A percentile compares a stretch with the other conserved stretches of the same genome.
These are phyloP conservation scores for Cyclotella distinguenda DNA, from an alignment of 108 stramenopile species.

Conservation along the genomic window DNA sequence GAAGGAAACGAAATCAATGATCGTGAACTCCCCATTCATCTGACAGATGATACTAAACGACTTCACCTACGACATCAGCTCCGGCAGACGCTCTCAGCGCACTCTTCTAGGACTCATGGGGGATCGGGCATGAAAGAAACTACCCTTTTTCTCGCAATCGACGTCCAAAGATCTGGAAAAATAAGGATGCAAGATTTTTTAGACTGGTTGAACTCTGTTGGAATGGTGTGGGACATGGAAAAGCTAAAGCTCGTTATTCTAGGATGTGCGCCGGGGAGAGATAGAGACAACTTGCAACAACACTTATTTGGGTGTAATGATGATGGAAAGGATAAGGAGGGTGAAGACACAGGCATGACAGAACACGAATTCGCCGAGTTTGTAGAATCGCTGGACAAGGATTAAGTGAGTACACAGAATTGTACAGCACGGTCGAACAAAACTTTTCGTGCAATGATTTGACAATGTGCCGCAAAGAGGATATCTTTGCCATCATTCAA, in stretches of 20 bases:
- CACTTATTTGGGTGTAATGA: slow-evolving; percentile 21
- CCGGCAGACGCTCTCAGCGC: slow-evolving; percentile 16
- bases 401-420: too few relatives aligned
- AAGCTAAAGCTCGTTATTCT: slow-evolving; percentile 25
- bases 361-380: slow-evolving; percentile 38
- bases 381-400: slow-evolving; percentile 33
- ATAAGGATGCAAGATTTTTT: slow-evolving; percentile 40
- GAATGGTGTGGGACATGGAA: slow-evolving; percentile 30
- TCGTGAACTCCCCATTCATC: slow-evolving; percentile 21
- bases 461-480: too few relatives aligned
- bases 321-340: not conserved
- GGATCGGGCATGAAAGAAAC: slow-evolving; percentile 43
- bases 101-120: slow-evolving; percentile 33
- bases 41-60: slow-evolving; percentile 5
- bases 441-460: too few relatives aligned
- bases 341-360: slow-evolving; percentile 29
- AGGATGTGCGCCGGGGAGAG: slow-evolving; percentile 4
- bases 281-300: slow-evolving; percentile 5
- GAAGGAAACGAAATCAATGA: slow-evolving; percentile 5
- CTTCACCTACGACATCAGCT: slow-evolving; percentile 24
- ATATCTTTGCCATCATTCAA: too few relatives aligned
- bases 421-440: too few relatives aligned
- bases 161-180: slow-evolving; percentile 35
- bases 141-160: slow-evolving; percentile 35
- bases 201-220: slow-evolving; percentile 33